phyloP scores from a whole-genome alignment of 805 yeast species.

The Yarrowia keelungensis region DNA sequence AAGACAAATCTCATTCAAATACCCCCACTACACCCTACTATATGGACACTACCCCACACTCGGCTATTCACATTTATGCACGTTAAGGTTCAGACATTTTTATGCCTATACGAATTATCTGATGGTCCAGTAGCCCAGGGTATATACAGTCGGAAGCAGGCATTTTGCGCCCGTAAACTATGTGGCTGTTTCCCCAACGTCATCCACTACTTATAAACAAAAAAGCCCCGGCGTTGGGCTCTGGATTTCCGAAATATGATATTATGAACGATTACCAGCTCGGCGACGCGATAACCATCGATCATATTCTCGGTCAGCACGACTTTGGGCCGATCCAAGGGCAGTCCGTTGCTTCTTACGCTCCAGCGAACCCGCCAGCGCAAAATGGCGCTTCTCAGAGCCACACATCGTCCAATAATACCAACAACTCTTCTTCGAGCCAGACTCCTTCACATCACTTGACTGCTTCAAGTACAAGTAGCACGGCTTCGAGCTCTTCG shows the following conservation, averaged over 20 bases:
- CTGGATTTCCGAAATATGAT: not conserved
- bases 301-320: slow-evolving; percentile 6
- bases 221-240: not conserved
- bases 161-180: not conserved
- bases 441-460: not conserved
- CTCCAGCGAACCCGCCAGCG: not conserved
- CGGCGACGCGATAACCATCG: slow-evolving; percentile 21
- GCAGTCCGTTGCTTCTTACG: not conserved
- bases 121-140: slow-evolving; percentile 1
- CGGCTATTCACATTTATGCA: not conserved
- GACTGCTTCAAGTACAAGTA: not conserved
- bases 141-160: not conserved
- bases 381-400: not conserved
- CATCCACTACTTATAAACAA: not conserved
- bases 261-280: slow-evolving; percentile 27
- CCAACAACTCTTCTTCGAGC: not conserved
- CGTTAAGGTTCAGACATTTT: not conserved
- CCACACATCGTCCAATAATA: not conserved
- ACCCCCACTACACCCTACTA: not conserved
- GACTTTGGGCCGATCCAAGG: slow-evolving; percentile 14
- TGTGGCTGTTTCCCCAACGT: not conserved
- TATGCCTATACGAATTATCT: not conserved
- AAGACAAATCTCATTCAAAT: not conserved
- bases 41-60: not conserved
- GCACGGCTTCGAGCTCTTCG: not conserved